Conservation (phyloP, 1,284 basidiomycete species). For the Vanrija sp. region DNA sequence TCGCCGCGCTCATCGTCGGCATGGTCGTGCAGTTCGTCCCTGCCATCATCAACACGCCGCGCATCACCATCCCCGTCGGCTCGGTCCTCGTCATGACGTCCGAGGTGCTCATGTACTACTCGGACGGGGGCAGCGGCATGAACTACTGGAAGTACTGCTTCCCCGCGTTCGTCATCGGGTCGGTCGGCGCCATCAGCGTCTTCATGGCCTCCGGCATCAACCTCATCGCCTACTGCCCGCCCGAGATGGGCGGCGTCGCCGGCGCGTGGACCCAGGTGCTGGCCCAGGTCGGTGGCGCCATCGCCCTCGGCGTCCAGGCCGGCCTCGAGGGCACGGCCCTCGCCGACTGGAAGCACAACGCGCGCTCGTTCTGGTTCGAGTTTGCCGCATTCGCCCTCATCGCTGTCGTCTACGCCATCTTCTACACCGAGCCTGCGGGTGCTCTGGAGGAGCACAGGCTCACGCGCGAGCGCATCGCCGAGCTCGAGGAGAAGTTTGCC, state of each 20-base stretch:
- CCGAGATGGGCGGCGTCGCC: slow-evolving; percentile 43
- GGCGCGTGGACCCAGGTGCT: slow-evolving; percentile 41
- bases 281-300: slow-evolving; percentile 33
- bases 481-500: slow-evolving; percentile 7
- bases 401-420: slow-evolving; percentile 24
- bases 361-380: slow-evolving; percentile 34
- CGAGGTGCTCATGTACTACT: slow-evolving; percentile 32
- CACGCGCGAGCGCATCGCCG: slow-evolving; percentile 31
- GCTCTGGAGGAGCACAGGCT: slow-evolving; percentile 33
- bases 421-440: slow-evolving; percentile 29
- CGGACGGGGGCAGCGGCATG: slow-evolving; percentile 34
- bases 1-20: slow-evolving; percentile 30
- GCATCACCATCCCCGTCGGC: slow-evolving; percentile 22
- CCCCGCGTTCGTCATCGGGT: slow-evolving; percentile 28
- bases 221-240: slow-evolving; percentile 31
- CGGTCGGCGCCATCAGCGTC: slow-evolving; percentile 22
- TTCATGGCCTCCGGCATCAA: slow-evolving; percentile 30
- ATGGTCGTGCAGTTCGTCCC: slow-evolving; percentile 26
- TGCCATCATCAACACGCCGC: slow-evolving; percentile 29
- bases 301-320: slow-evolving; percentile 41
- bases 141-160: slow-evolving; percentile 44
- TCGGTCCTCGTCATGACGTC: slow-evolving; percentile 21
- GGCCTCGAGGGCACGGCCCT: slow-evolving; percentile 34
- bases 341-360: slow-evolving; percentile 29
- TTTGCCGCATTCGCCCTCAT: slow-evolving; percentile 30